phyloP scores from a whole-genome alignment of 2,329 filamentous ascomycete species.

The Aaosphaeria pasadenensis region DNA sequence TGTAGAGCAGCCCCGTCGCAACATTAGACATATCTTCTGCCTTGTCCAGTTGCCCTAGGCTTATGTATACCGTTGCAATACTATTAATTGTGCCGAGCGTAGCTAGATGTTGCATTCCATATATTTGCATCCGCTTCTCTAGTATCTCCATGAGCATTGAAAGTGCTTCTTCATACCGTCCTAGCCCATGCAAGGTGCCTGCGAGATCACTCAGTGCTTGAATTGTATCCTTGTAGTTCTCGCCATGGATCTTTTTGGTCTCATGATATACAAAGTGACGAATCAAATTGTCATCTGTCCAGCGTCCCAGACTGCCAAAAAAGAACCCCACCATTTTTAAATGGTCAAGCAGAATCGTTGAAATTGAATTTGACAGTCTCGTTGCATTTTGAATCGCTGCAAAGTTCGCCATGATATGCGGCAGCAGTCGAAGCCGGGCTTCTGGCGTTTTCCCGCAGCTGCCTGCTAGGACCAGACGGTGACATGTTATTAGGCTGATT shows the following conservation, averaged over 20 bases:
- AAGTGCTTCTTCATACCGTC: neutral
- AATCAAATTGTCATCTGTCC: neutral
- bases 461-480: neutral
- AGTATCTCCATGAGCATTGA: neutral
- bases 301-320: neutral
- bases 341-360: neutral
- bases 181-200: neutral
- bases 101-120: neutral
- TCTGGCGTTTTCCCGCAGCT: conserved; percentile 2
- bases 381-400: neutral
- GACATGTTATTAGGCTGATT: neutral
- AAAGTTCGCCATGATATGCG: conserved; percentile 13
- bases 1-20: no score
- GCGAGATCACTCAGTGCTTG: neutral
- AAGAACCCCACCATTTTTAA: neutral
- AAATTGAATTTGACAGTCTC: neutral
- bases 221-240: neutral
- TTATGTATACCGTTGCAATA: no score
- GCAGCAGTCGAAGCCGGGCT: conserved; percentile 7
- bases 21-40: no score
- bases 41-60: no score
- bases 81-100: neutral
- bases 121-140: neutral
- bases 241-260: neutral
- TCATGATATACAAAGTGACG: neutral